Base-by-base conservation (phyloP, 2,329 filamentous ascomycete genomes). In the Neofusicoccum laricinum region DNA sequence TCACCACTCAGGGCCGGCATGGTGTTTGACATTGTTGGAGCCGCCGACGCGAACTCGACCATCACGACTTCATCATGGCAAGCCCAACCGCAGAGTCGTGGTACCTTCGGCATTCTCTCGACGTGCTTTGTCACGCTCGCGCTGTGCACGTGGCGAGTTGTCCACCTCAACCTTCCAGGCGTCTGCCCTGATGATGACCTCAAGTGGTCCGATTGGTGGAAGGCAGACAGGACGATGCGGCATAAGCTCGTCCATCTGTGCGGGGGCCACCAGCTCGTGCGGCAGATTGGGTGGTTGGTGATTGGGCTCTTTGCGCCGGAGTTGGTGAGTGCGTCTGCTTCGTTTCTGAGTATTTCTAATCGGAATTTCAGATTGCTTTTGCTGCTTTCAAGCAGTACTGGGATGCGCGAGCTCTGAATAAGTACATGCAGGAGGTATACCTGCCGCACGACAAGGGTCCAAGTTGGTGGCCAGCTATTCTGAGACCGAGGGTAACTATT, bases 161-260 rank as follows among this genome's bases (percentile, higher is more conserved):
- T 68, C 11, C 67, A 67, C 57, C 62, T 68, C 7, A 64, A 67
- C 38, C 64, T 68, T 12, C 63, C 67, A 10, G 49, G 49, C 11
- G 36, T 53, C 32, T 53, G 49, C 12, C 49, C 49, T 7, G 49
- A 53, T 17, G 49, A 53, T 14, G 49, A 53, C 36, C 32, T 53
- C 11, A 25, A 36, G 8, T 53, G 49, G 49, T 38, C 32, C n/a
- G 61, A 66, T 30, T 58, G 40, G 38, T 43, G 40, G 40, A 34
- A 17, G 8, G 36, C 14, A 3, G n/a, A 53, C 17, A 38, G 34
- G 17, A 53, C 49, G 32, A 11, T 53, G 34, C 49, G 49, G 34
- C 49, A 53, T 15, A 53, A 53, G 17, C 49, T 53, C 17, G 32
- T 53, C 15, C 49, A 53, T 17, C 14, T 53, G 5, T 53, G 34